Evolutionary conservation across 768 basidiomycete species (phyloP).

Genomic region (Xerocomellus chrysenteron): DNA sequence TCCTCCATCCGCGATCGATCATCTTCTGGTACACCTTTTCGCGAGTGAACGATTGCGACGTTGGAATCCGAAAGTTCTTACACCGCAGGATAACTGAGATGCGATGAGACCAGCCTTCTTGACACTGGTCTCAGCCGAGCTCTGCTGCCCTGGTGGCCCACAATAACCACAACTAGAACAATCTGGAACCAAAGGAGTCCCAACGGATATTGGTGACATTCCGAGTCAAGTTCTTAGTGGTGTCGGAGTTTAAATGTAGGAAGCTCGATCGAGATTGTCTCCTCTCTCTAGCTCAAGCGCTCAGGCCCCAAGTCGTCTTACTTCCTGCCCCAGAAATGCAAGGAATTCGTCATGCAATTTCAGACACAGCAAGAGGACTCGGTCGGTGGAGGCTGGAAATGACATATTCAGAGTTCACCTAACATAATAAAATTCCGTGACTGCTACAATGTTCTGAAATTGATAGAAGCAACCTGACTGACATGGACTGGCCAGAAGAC

Average conservation of each 20-base stretch:
- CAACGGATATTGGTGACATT: conserved; percentile 30
- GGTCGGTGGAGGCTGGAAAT: too few relatives aligned
- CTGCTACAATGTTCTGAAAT: too few relatives aligned
- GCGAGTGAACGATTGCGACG: conserved; percentile 3
- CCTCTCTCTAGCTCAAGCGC: too few relatives aligned
- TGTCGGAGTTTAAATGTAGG: too few relatives aligned
- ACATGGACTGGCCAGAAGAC: too few relatives aligned
- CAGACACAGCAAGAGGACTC: too few relatives aligned
- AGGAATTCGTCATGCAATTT: too few relatives aligned
- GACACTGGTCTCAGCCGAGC: conserved; percentile 39
- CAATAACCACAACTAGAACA: conserved; percentile 68
- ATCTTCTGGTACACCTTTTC: conserved; percentile 72
- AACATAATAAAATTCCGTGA: too few relatives aligned
- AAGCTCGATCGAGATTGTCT: background rate
- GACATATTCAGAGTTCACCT: too few relatives aligned
- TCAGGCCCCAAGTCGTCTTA: too few relatives aligned
- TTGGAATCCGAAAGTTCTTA: conserved; percentile 22
- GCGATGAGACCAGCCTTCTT: conserved; percentile 52
- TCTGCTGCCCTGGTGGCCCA: conserved; percentile 50
- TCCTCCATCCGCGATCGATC: conserved; percentile 84
- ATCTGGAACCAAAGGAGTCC: conserved; percentile 25
- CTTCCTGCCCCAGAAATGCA: too few relatives aligned
- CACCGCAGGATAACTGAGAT: conserved; percentile 52
- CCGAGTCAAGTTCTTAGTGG: background rate
- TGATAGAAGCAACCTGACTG: too few relatives aligned